Percentiles rank a stretch among this genome's conserved stretches.
Conservation (phyloP, 805 yeast genomes). For the Saccharomyces kudriavzevii region DNA sequence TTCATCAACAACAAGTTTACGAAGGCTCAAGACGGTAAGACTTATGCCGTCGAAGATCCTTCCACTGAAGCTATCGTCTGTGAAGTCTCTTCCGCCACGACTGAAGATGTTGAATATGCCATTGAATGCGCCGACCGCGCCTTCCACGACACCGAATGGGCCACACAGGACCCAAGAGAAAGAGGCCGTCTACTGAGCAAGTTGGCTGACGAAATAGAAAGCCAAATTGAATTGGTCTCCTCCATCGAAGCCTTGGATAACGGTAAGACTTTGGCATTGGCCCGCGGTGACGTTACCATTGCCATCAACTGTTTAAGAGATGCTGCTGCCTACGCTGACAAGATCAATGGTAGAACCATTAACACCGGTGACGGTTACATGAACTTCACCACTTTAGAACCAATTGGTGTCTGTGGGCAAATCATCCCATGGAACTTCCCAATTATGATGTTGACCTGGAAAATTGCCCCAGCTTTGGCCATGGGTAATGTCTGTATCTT, state of each 20-base stretch:
- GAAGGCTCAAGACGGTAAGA: constrained; percentile 44
- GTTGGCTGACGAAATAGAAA: constrained; percentile 63
- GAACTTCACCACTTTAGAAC: constrained; percentile 62
- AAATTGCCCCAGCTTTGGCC: constrained; percentile 69
- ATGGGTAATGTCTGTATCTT: constrained; percentile 68
- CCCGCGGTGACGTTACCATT: constrained; percentile 61
- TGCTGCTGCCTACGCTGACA: constrained; percentile 68
- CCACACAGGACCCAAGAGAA: constrained; percentile 46
- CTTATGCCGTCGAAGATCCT: constrained; percentile 49
- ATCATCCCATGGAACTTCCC: constrained; percentile 86
- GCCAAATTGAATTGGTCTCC: constrained; percentile 53
- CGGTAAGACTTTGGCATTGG: constrained; percentile 62
- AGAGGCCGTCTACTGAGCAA: constrained; percentile 48
- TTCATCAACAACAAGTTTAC: constrained; percentile 83
- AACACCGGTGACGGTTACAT: constrained; percentile 58
- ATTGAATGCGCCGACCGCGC: constrained; percentile 61
- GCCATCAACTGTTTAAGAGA: constrained; percentile 59
- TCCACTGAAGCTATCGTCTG: constrained; percentile 56
- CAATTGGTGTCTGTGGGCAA: constrained; percentile 76
- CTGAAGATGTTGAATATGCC: constrained; percentile 60
- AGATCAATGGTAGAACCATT: constrained; percentile 54
- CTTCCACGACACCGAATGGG: constrained; percentile 48
- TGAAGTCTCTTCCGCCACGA: constrained; percentile 49
- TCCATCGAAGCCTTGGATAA: constrained; percentile 67
- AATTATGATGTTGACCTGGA: constrained; percentile 71